Evolutionary conservation across 129 eudicot species (phyloP), one percentile per base, ranked within the genome.

Genomic region (Kitagawia praeruptora): DNA sequence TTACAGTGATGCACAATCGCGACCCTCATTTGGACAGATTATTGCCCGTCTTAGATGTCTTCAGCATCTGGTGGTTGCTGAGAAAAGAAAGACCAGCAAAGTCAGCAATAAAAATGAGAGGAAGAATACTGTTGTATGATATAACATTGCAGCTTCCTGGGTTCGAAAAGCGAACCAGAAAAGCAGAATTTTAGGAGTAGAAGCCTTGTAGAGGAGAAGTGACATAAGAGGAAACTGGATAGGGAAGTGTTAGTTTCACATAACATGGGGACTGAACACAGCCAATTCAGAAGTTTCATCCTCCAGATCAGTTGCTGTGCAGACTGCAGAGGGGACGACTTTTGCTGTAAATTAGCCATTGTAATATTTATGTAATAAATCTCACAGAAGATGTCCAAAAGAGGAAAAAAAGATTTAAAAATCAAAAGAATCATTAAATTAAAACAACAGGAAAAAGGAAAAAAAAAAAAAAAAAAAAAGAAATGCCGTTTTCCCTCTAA

Each of bases 11-110:
- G 96, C 96, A 47, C 89, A 88, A 38, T 83, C 56, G 8, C 87
- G 98, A 2, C 98, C 97, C 23, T 87, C 98, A 31, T 95, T 95
- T 82, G 84, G 85, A 78, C 90, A 95, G 91, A 91, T 95, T 64
- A 95, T 95, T 27, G 44, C 89, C 48, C 93, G 98, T 46, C 93
- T 95, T 73, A 95, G 85, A 76, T 51, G 85, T 77, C 91, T 94
- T 53, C 77, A 85, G 82, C 87, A 75, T 73, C 83, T 93, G 67
- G 81, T 81, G 67, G 78, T 81, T 63, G 83, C 79, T 31, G 96
- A 79, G 80, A 83, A 79, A 76, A 67, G 81, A 51, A 87, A 77
- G 69, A 76, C 47, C 46, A 61, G 56, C 71, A 74, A 78, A 77
- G 53, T 82, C 79, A 63, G 28, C 82, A 63, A 74, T 77, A 78